Conservation (phyloP, 2,329 filamentous ascomycete species). For the Podosphaera aphanis region DNA sequence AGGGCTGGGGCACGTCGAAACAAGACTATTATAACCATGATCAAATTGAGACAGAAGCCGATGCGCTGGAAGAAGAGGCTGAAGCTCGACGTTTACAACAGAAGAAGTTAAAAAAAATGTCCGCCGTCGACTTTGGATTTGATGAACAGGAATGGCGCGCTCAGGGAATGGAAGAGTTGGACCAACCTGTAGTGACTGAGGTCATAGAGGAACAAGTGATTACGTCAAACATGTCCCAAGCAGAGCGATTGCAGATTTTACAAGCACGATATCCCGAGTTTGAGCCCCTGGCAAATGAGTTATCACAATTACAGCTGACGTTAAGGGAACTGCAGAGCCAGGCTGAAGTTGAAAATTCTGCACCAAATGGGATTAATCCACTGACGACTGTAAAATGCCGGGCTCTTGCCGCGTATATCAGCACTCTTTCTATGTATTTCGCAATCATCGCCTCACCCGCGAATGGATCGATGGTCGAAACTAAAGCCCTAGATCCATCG, state of each 20-base stretch:
- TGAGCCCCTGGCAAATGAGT: slow-evolving; percentile 58
- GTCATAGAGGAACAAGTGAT: slow-evolving; percentile 68
- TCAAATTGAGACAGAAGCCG: slow-evolving; percentile 35
- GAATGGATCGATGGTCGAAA: slow-evolving; percentile 28
- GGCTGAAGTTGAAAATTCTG: slow-evolving; percentile 21
- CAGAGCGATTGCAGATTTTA: slow-evolving; percentile 54
- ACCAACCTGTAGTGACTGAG: slow-evolving; percentile 49
- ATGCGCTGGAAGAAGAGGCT: slow-evolving; percentile 72
- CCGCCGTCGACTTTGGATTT: slow-evolving; percentile 78
- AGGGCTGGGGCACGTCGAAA: slow-evolving; percentile 68
- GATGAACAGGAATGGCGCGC: slow-evolving; percentile 65
- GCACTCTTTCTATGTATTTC: slow-evolving; percentile 79
- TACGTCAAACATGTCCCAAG: slow-evolving; percentile 50
- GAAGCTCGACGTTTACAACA: slow-evolving; percentile 75
- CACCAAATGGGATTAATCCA: not conserved
- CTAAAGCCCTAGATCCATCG: slow-evolving; percentile 44
- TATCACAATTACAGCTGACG: slow-evolving; percentile 25
- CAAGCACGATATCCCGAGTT: slow-evolving; percentile 78
- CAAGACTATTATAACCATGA: slow-evolving; percentile 90
- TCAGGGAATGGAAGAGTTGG: slow-evolving; percentile 21
- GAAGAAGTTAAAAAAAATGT: slow-evolving; percentile 76
- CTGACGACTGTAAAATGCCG: slow-evolving; percentile 37
- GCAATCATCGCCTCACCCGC: slow-evolving; percentile 69
- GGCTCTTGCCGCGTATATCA: slow-evolving; percentile 66
- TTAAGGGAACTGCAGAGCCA: slow-evolving; percentile 34